A percentile compares a stretch with the other conserved stretches of the same genome.
Evolutionary conservation across 1,284 basidiomycete genomes (phyloP).

Genomic region (Papiliotrema terrestris): DNA sequence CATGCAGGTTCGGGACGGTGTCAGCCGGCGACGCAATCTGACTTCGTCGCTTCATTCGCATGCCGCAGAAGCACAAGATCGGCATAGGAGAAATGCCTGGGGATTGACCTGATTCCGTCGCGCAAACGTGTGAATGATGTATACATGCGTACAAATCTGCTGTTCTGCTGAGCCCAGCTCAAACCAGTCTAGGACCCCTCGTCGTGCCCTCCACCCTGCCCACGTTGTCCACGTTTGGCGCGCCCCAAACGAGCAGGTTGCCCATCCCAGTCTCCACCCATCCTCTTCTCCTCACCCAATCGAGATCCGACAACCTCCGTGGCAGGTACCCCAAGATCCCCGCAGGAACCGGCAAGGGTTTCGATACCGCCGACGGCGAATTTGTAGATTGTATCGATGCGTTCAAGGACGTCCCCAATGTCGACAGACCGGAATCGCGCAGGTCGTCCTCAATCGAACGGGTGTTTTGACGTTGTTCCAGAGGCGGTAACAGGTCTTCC

Average conservation of each 20-base stretch:
- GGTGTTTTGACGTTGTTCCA: conserved; percentile 37
- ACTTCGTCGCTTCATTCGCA: no score
- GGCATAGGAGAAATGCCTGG: no score
- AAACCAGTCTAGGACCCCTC: conserved; percentile 6
- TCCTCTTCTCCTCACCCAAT: conserved; percentile 33
- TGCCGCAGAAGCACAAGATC: no score
- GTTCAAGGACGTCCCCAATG: neutral
- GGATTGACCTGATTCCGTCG: no score
- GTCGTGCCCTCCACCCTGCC: conserved; percentile 18
- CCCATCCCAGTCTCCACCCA: conserved; percentile 29
- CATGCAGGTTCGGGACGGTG: no score
- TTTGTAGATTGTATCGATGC: neutral
- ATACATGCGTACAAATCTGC: neutral
- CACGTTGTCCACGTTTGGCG: conserved; percentile 34
- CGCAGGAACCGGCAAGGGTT: neutral
- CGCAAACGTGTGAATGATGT: neutral
- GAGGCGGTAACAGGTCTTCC: conserved; percentile 45
- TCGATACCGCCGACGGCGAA: conserved; percentile 8
- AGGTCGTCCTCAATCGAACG: conserved; percentile 48
- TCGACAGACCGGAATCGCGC: conserved; percentile 17
- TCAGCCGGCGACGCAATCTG: no score
- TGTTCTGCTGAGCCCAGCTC: neutral
- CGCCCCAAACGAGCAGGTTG: conserved; percentile 40
- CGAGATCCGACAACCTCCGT: conserved; percentile 29
- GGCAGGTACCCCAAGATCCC: conserved; percentile 13